phyloP scores from a whole-genome alignment of 176 grass and related monocot genomes.

The Phragmites australis region DNA sequence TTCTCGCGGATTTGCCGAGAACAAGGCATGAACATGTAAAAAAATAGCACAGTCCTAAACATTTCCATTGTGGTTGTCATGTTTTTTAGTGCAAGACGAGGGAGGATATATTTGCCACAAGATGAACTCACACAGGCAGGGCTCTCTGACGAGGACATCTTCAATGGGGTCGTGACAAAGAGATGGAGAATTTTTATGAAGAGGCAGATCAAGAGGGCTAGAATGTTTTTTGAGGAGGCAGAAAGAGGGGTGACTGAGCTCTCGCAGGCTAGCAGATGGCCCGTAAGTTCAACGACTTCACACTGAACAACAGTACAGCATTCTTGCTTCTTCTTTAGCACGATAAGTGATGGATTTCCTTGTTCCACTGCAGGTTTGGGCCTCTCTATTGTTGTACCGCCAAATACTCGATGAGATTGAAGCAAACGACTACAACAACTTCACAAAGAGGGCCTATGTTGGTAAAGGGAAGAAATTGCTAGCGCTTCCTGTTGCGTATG shows the following conservation, averaged over 20 bases:
- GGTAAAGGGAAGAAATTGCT: constrained; percentile 81
- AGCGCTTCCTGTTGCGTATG: constrained; percentile 70
- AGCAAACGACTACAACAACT: constrained; percentile 92
- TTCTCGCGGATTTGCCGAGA: neutral
- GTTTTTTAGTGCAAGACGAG: constrained; percentile 58
- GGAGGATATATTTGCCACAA: constrained; percentile 86
- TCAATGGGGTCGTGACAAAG: constrained; percentile 61
- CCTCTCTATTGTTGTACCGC: constrained; percentile 66
- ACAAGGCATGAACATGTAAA: neutral
- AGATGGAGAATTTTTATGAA: constrained; percentile 92
- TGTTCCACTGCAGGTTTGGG: constrained; percentile 76
- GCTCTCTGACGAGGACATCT: constrained; percentile 85
- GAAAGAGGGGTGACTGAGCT: constrained; percentile 88
- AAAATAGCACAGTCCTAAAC: neutral
- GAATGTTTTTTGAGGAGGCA: constrained; percentile 83
- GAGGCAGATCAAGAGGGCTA: constrained; percentile 80
- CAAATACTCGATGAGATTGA: constrained; percentile 97
- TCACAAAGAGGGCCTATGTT: constrained; percentile 88
- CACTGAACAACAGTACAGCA: neutral
- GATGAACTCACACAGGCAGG: constrained; percentile 77
- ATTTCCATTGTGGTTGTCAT: neutral
- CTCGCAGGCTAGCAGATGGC: constrained; percentile 86
- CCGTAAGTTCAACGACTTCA: constrained; percentile 33
- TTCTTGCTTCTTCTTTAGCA: neutral
- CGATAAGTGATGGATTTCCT: neutral